Evolutionary conservation across 2,329 filamentous ascomycete genomes (phyloP).

Genomic region (Trichoderma afroharzianum): DNA sequence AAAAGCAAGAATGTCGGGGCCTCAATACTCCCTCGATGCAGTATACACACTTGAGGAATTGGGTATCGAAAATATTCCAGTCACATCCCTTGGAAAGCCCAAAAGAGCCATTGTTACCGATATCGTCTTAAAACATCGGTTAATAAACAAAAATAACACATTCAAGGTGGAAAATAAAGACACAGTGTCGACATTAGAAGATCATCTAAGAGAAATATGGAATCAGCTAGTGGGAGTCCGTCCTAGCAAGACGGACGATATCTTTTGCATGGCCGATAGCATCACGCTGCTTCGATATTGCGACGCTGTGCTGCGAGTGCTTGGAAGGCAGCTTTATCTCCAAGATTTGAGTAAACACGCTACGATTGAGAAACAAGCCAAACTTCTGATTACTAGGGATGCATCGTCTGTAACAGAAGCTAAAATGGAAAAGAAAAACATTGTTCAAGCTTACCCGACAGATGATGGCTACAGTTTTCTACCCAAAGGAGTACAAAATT

Average conservation of each 20-base stretch:
- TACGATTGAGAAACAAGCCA: conserved; percentile 32
- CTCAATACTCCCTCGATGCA: conserved; percentile 37
- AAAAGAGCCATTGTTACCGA: conserved; percentile 37
- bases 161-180: background rate
- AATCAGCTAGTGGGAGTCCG: conserved; percentile 29
- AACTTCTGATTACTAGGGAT: conserved; percentile 21
- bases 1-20: conserved; percentile 31
- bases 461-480: background rate
- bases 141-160: background rate
- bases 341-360: conserved; percentile 33
- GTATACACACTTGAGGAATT: conserved; percentile 43
- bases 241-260: conserved; percentile 25
- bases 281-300: conserved; percentile 38
- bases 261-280: conserved; percentile 34
- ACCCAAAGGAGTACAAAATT: background rate
- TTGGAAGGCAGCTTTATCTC: conserved; percentile 31
- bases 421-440: no score
- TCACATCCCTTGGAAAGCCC: conserved; percentile 43
- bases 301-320: conserved; percentile 28
- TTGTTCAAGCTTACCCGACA: background rate
- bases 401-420: background rate
- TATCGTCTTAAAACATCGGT: conserved; percentile 21
- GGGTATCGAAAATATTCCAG: conserved; percentile 35
- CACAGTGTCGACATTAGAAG: conserved; percentile 16
- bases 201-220: conserved; percentile 27